Evolutionary conservation across 805 yeast genomes (phyloP).

Genomic region (Tetrapisispora taiwanensis): DNA sequence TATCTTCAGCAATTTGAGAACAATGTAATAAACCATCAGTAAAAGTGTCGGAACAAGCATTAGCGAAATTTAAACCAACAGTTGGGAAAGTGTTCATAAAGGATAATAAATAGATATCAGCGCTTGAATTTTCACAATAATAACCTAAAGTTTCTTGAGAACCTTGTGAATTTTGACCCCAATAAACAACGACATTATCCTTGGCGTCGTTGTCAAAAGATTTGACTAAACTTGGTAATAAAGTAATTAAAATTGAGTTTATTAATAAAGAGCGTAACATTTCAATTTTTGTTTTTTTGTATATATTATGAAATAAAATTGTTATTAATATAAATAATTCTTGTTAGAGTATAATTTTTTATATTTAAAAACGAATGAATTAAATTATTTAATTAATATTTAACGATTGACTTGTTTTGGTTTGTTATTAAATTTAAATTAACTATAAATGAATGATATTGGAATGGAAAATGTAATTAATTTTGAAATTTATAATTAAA

Average conservation of each 20-base stretch:
- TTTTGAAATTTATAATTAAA: no score
- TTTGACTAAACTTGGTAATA: slow-evolving; percentile 28
- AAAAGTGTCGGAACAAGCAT: slow-evolving; percentile 33
- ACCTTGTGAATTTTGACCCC: slow-evolving; percentile 85
- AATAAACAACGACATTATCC: slow-evolving; percentile 64
- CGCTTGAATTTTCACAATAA: slow-evolving; percentile 60
- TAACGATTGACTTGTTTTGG: background rate
- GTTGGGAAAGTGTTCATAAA: slow-evolving; percentile 58
- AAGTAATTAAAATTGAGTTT: slow-evolving; percentile 17
- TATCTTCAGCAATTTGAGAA: slow-evolving; percentile 53
- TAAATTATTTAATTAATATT: background rate
- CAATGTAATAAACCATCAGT: slow-evolving; percentile 38
- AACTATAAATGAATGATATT: no score
- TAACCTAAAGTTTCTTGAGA: slow-evolving; percentile 34
- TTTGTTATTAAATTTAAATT: no score
- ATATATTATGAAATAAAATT: no score
- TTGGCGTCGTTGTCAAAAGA: slow-evolving; percentile 34
- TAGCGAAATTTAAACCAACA: slow-evolving; percentile 47
- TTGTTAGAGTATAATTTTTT: no score
- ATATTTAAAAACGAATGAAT: background rate
- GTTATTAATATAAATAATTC: background rate
- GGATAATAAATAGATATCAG: slow-evolving; percentile 63
- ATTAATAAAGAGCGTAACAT: background rate
- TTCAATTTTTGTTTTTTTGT: background rate
- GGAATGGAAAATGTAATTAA: background rate